Conservation (phyloP, 2,329 filamentous ascomycete genomes). For the Penicillium sp. region DNA sequence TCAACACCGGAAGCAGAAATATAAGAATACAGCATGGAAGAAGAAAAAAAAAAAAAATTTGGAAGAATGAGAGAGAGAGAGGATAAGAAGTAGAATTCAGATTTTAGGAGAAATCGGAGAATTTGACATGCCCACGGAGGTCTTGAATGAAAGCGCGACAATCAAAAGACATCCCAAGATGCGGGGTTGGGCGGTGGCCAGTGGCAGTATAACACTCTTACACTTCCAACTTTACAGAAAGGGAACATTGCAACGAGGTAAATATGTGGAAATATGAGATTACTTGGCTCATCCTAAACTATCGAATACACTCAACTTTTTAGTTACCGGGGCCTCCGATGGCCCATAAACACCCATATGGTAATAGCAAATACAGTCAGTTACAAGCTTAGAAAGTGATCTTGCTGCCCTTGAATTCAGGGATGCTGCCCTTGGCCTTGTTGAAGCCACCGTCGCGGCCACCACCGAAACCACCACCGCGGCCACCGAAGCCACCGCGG, state of each 20-base stretch:
- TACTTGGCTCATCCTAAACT: constrained; percentile 9
- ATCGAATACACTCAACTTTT: constrained; percentile 23
- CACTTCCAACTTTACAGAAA: neutral
- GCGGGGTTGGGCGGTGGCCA: constrained; percentile 3
- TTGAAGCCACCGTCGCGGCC: constrained; percentile 50
- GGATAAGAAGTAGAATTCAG: neutral
- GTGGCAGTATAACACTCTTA: constrained; percentile 6
- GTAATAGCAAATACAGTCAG: constrained; percentile 7
- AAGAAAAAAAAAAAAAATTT: too few species aligned
- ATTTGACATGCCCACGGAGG: neutral
- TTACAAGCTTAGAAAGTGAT: constrained; percentile 59
- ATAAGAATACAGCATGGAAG: neutral
- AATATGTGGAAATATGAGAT: constrained; percentile 16
- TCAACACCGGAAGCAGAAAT: neutral
- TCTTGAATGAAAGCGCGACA: constrained; percentile 1
- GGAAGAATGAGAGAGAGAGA: too few species aligned
- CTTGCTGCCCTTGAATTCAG: constrained; percentile 76
- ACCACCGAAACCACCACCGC: constrained; percentile 53
- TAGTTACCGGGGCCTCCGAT: constrained; percentile 17
- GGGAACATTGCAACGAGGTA: neutral
- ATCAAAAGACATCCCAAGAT: neutral
- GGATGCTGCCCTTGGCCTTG: constrained; percentile 56
- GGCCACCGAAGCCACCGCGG: constrained; percentile 43
- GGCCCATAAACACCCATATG: constrained; percentile 19
- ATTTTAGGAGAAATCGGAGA: neutral